Evolutionary conservation across 2,329 filamentous ascomycete genomes (phyloP), one percentile per base, ranked within the genome.

Genomic region (Curvularia sp.): DNA sequence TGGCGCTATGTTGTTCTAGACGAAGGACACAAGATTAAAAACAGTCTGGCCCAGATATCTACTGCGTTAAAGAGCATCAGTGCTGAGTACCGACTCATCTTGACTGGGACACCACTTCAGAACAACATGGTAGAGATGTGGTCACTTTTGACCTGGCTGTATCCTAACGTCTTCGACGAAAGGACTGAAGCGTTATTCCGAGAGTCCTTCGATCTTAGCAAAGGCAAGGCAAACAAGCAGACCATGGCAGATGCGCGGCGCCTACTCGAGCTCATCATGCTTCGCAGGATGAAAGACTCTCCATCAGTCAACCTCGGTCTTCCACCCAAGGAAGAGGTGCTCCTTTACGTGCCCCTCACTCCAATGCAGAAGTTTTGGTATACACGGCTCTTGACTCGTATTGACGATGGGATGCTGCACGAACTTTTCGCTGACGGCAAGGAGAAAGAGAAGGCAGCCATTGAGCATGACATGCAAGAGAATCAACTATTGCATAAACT

Each of bases 1-100:
- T 99, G 95, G 95, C 90, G 97, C 69, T 96, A 99, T 80, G 97
- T 98, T 90, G 97, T 99, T 67, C 93, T 99, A 61, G 95, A 99
- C 70, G 95, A 99, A 82, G 95, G 95, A 79, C 95, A 99, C 78
- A 92, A 94, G 76, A 98, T 99, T 93, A 99, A 99, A 85, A 99
- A 97, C 79, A 80, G 80, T 34, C 69, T 74, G 5, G 79, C 80
- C 0, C 75, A 80, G 19, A 72, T 83, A 12, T 77, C 82, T 0
- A 69, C 71, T 4, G 69, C 79, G 2, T 64, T 84, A 3, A 78
- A 80, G 34, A 74, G 70, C 15, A 64, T 85, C 28, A 75, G 75
- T 18, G 77, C 82, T 0, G 81, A 84, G 47, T 80, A 79, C 55
- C 80, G 82, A 7, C 70, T 85, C 8, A 79, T 85, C 0, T 66